These are phyloP conservation scores for Saposhnikovia divaricata DNA, from an alignment of 129 eudicot species.

Conservation along the genomic window DNA sequence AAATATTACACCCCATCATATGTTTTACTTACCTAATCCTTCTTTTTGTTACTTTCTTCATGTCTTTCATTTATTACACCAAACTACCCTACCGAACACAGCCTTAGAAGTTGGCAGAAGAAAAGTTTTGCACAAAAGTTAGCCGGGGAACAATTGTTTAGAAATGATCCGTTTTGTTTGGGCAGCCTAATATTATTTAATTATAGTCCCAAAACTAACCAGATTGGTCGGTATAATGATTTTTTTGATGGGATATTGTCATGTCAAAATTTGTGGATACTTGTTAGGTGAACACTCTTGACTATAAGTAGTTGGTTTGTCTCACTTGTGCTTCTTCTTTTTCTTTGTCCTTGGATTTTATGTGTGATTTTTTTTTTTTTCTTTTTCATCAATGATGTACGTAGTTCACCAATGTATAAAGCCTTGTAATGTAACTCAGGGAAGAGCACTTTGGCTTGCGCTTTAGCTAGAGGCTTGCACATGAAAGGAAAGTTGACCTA, in stretches of 20 bases:
- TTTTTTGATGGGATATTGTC: not conserved
- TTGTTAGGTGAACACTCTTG: not conserved
- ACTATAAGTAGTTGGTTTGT: not conserved
- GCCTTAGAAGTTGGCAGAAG: not conserved
- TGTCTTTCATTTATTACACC: not conserved
- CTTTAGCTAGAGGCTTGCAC: conserved; percentile 60
- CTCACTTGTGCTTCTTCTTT: not conserved
- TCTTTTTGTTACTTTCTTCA: not conserved
- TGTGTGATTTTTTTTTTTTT: not conserved
- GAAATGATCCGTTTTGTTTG: not conserved
- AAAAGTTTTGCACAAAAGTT: not conserved
- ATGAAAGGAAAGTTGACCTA: conserved; percentile 80
- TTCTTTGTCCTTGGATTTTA: not conserved
- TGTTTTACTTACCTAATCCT: not conserved
- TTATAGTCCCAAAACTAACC: not conserved
- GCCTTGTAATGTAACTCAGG: conserved; percentile 38
- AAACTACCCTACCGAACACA: not conserved
- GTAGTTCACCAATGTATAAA: conserved; percentile 1
- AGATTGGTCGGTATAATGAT: not conserved
- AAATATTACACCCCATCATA: not conserved
- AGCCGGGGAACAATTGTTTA: not conserved
- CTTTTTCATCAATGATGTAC: not conserved
- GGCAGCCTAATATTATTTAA: not conserved
- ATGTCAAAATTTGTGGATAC: not conserved
- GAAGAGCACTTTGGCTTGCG: conserved; percentile 92